phyloP scores from a whole-genome alignment of 208 protist species.

The Endotrypanum monterogeii region DNA sequence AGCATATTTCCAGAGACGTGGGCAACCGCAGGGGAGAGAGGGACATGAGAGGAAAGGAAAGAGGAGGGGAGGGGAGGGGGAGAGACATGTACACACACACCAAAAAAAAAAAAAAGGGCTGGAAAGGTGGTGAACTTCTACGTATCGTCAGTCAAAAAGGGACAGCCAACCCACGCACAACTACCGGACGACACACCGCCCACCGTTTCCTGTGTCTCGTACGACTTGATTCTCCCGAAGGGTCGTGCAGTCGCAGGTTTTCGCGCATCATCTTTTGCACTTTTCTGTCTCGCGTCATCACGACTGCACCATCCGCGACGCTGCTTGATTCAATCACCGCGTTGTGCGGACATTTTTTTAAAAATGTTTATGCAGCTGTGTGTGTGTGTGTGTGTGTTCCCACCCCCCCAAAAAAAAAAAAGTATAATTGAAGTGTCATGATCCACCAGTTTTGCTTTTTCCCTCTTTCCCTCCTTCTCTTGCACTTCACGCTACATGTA shows the following conservation, averaged over 20 bases:
- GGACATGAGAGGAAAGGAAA: background rate
- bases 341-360: background rate
- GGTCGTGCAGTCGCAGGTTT: background rate
- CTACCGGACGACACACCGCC: background rate
- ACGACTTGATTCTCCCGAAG: background rate
- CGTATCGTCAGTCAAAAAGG: background rate
- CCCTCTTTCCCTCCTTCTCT: background rate
- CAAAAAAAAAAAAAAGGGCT: too few relatives aligned
- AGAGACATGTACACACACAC: too few relatives aligned
- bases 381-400: background rate
- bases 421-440: constrained; percentile 6
- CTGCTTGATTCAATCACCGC: background rate
- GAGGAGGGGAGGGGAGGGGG: too few relatives aligned
- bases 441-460: background rate
- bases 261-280: background rate
- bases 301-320: background rate
- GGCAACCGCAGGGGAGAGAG: background rate
- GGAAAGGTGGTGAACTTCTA: background rate
- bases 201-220: background rate
- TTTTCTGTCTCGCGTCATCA: background rate
- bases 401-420: background rate
- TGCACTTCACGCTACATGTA: background rate
- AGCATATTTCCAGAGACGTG: background rate
- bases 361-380: background rate
- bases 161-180: too few relatives aligned